Conservation (phyloP, 352 stramenopile species). For the Phytopythium cucurbitacearum region DNA sequence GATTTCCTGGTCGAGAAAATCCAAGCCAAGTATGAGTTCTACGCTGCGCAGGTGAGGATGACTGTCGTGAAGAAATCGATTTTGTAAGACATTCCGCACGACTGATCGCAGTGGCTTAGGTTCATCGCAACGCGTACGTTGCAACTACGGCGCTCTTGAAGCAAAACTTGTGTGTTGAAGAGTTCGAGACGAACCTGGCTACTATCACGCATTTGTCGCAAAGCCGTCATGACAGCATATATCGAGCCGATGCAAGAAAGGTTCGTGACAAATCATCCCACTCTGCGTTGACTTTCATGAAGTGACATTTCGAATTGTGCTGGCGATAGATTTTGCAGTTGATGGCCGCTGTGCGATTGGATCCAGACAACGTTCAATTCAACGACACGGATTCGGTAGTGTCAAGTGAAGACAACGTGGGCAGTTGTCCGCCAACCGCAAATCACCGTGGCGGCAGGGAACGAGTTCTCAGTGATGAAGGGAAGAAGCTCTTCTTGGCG, state of each 20-base stretch:
- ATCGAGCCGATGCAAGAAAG: constrained; percentile 74
- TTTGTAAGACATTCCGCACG: background rate
- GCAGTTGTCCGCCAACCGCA: constrained; percentile 55
- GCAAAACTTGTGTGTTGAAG: constrained; percentile 71
- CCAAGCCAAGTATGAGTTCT: constrained; percentile 80
- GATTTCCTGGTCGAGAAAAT: constrained; percentile 84
- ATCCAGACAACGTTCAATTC: constrained; percentile 77
- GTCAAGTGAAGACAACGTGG: constrained; percentile 43
- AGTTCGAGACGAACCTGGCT: constrained; percentile 75
- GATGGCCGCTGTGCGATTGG: constrained; percentile 70
- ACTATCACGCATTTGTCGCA: constrained; percentile 84
- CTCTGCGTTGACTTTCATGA: background rate
- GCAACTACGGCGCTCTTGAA: constrained; percentile 70
- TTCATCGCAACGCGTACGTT: constrained; percentile 74
- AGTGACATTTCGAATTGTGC: background rate
- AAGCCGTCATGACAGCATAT: constrained; percentile 79
- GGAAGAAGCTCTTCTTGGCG: constrained; percentile 74
- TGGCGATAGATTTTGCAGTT: constrained; percentile 56
- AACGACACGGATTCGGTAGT: constrained; percentile 46
- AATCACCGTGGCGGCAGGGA: constrained; percentile 65
- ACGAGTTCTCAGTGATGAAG: constrained; percentile 80
- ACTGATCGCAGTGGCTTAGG: constrained; percentile 18
- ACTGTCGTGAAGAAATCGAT: background rate
- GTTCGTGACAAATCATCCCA: constrained; percentile 8
- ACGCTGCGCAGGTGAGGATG: constrained; percentile 54